These are phyloP conservation scores for Globisporangium ultimum DNA, from an alignment of 352 stramenopile genomes.

Conservation along the genomic window DNA sequence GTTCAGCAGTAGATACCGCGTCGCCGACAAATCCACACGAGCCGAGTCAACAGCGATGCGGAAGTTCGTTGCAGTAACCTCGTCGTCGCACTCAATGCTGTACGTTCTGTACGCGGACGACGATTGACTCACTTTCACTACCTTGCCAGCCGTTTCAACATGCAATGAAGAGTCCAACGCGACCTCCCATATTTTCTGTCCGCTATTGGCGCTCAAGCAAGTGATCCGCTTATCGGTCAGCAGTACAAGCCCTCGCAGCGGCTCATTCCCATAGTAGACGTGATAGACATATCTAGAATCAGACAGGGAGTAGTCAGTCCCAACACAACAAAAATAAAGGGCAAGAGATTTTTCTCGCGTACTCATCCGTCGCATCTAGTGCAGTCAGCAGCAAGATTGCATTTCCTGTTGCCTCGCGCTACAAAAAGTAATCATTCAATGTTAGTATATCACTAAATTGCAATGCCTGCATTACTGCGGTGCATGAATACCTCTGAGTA, in stretches of 20 bases:
- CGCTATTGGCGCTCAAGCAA: slow-evolving; percentile 68
- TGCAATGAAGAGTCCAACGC: slow-evolving; percentile 77
- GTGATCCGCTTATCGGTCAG: slow-evolving; percentile 83
- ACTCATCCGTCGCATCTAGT: slow-evolving; percentile 79
- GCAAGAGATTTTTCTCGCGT: slow-evolving; percentile 15
- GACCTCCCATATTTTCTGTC: slow-evolving; percentile 79
- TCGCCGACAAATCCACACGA: slow-evolving; percentile 69
- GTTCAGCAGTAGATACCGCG: slow-evolving; percentile 78
- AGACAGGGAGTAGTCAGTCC: not conserved
- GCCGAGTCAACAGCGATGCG: slow-evolving; percentile 74
- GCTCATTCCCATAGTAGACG: slow-evolving; percentile 71
- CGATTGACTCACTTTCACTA: slow-evolving; percentile 55
- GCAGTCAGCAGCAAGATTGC: slow-evolving; percentile 74
- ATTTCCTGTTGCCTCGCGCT: slow-evolving; percentile 66
- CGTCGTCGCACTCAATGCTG: slow-evolving; percentile 72
- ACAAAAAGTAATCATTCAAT: not conserved
- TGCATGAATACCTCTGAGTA: slow-evolving; percentile 51
- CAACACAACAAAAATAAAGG: not conserved
- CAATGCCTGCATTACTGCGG: too few relatives aligned
- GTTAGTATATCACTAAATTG: not conserved
- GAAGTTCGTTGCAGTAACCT: slow-evolving; percentile 60
- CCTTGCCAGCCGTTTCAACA: slow-evolving; percentile 31
- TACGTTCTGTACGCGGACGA: slow-evolving; percentile 42
- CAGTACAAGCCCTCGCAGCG: slow-evolving; percentile 60
- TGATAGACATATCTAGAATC: slow-evolving; percentile 74